These are phyloP conservation scores for Penicillium sp. DNA, from an alignment of 2,329 filamentous ascomycete species.

Conservation along the genomic window DNA sequence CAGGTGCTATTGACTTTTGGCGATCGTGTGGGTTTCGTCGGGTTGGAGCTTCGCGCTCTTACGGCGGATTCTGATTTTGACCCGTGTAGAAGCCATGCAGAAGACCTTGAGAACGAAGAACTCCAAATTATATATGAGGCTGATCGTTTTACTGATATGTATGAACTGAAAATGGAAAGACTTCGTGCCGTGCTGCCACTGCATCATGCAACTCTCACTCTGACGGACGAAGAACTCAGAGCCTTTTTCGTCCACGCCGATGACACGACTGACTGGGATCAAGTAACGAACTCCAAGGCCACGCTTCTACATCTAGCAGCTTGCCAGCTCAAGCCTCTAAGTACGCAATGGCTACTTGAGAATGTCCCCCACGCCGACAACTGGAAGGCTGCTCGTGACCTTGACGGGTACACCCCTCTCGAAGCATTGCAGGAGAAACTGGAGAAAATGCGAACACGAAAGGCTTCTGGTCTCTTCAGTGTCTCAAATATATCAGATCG, in stretches of 20 bases:
- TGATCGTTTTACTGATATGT: slow-evolving; percentile 4
- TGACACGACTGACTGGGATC: slow-evolving; percentile 18
- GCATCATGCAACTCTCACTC: slow-evolving; percentile 21
- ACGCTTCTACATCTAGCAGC: slow-evolving; percentile 35
- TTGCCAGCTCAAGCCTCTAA: slow-evolving; percentile 25
- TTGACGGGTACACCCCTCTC: slow-evolving; percentile 38
- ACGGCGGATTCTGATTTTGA: slow-evolving; percentile 18
- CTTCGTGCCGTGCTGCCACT: slow-evolving; percentile 16
- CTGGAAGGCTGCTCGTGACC: slow-evolving; percentile 32
- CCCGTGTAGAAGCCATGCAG: slow-evolving; percentile 9
- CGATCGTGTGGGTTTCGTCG: slow-evolving; percentile 28
- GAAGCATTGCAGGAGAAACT: slow-evolving; percentile 36
- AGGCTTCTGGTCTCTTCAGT: slow-evolving; percentile 5
- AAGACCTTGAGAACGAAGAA: slow-evolving; percentile 21
- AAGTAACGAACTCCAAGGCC: slow-evolving; percentile 17
- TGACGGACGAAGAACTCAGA: slow-evolving; percentile 19
- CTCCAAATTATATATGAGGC: slow-evolving; percentile 5
- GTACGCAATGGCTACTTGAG: slow-evolving; percentile 34
- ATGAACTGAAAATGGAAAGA: slow-evolving; percentile 16
- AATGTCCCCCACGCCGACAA: slow-evolving; percentile 15
- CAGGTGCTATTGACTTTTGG: slow-evolving; percentile 23
- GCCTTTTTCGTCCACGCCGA: slow-evolving; percentile 15
- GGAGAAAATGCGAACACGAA: slow-evolving; percentile 32
- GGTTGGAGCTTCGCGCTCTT: slow-evolving; percentile 22
- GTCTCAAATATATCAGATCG: slow-evolving; percentile 34